phyloP scores from a whole-genome alignment of 352 stramenopile genomes.

The Aphanomyces stellatus region DNA sequence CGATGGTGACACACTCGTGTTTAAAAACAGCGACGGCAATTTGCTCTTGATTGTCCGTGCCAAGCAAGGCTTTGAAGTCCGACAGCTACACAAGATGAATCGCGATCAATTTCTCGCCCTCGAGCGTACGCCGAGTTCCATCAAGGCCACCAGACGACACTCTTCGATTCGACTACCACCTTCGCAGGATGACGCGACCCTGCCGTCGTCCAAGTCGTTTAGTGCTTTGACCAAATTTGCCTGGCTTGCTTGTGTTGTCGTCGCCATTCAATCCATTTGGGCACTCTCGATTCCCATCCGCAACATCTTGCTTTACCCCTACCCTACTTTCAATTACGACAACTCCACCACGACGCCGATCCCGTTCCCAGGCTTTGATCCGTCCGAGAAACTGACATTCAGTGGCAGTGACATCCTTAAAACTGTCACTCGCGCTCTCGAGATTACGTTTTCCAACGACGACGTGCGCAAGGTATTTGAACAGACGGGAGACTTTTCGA shows the following conservation, averaged over 20 bases:
- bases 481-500: conserved; percentile 21
- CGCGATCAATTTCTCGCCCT: not conserved
- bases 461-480: conserved; percentile 27
- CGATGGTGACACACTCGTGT: not conserved
- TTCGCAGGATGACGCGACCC: not conserved
- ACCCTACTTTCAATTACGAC: conserved; percentile 27
- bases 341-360: not conserved
- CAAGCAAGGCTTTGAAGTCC: not conserved
- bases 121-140: not conserved
- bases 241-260: not conserved
- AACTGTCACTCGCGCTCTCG: conserved; percentile 21
- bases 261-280: conserved; percentile 26
- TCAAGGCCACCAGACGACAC: not conserved
- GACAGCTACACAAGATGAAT: not conserved
- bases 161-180: not conserved
- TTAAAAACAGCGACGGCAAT: not conserved
- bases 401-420: conserved; percentile 20
- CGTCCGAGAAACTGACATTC: not conserved
- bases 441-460: conserved; percentile 21
- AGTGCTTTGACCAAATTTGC: too few species aligned
- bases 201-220: too few species aligned
- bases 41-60: not conserved
- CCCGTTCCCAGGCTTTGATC: conserved; percentile 8
- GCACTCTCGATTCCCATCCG: conserved; percentile 31
- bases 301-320: conserved; percentile 31